phyloP scores from a whole-genome alignment of 176 grass and related monocot species.

The Olyra latifolia region DNA sequence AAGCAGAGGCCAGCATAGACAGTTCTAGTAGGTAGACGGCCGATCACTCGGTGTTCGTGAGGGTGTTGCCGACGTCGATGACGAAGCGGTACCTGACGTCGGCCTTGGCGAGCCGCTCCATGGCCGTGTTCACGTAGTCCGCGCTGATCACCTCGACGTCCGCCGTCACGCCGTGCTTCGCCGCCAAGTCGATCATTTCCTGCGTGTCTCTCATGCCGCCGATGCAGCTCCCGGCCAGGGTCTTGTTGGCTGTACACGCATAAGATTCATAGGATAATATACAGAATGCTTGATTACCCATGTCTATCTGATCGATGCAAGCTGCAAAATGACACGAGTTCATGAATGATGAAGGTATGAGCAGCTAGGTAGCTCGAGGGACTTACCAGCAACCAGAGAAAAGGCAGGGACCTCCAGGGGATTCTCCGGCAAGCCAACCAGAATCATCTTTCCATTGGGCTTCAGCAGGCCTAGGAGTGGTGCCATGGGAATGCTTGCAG shows the following conservation, averaged over 20 bases:
- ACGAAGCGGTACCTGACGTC: slow-evolving; percentile 82
- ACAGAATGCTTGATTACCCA: neutral
- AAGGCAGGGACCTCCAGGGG: slow-evolving; percentile 46
- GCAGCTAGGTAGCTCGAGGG: neutral
- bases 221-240: slow-evolving; percentile 52
- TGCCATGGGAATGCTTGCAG: slow-evolving; percentile 37
- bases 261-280: neutral
- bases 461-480: slow-evolving; percentile 50
- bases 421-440: slow-evolving; percentile 54
- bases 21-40: neutral
- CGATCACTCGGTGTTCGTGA: slow-evolving; percentile 18
- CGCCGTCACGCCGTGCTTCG: slow-evolving; percentile 48
- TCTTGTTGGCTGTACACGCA: slow-evolving; percentile 44
- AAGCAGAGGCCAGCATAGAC: neutral
- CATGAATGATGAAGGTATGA: neutral
- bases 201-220: slow-evolving; percentile 70
- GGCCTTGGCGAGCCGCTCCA: slow-evolving; percentile 58
- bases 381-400: slow-evolving; percentile 33
- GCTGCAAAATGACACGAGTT: neutral
- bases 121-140: slow-evolving; percentile 62
- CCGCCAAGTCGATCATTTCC: slow-evolving; percentile 71
- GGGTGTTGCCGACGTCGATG: slow-evolving; percentile 80
- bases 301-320: no score
- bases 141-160: slow-evolving; percentile 57
- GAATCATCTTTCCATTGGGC: slow-evolving; percentile 61